phyloP scores from a whole-genome alignment of 2,329 filamentous ascomycete genomes.

The Diaporthe sp. region DNA sequence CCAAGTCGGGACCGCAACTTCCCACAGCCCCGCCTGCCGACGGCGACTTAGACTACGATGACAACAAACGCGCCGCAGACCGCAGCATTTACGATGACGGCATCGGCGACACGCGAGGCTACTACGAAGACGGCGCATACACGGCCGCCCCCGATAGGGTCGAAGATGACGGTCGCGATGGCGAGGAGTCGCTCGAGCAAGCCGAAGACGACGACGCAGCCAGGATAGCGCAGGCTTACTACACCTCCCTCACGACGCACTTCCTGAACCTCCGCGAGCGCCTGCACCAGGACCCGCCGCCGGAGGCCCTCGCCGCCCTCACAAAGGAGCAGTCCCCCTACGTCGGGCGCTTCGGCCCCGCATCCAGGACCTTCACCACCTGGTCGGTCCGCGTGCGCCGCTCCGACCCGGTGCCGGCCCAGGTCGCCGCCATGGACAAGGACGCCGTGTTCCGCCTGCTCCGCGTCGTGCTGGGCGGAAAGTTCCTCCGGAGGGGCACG shows the following conservation, averaged over 20 bases:
- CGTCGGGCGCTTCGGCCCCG: slow-evolving; percentile 67
- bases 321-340: slow-evolving; percentile 48
- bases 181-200: slow-evolving; percentile 48
- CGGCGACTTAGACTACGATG: slow-evolving; percentile 48
- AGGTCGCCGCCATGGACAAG: slow-evolving; percentile 76
- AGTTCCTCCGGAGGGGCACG: slow-evolving; percentile 72
- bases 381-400: slow-evolving; percentile 68
- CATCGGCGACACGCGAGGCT: slow-evolving; percentile 70
- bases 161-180: slow-evolving; percentile 44
- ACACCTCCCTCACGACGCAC: slow-evolving; percentile 73
- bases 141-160: slow-evolving; percentile 69
- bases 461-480: slow-evolving; percentile 74
- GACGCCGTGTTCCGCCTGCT: slow-evolving; percentile 77
- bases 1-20: slow-evolving; percentile 66
- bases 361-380: slow-evolving; percentile 61
- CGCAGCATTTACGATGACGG: slow-evolving; percentile 63
- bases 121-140: slow-evolving; percentile 85
- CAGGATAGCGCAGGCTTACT: slow-evolving; percentile 75
- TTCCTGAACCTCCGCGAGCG: slow-evolving; percentile 76
- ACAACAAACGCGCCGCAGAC: slow-evolving; percentile 51
- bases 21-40: slow-evolving; percentile 55
- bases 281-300: slow-evolving; percentile 70
- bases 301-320: slow-evolving; percentile 66
- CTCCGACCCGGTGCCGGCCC: slow-evolving; percentile 70
- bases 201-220: slow-evolving; percentile 48